Percentiles rank a stretch among this genome's conserved stretches.
phyloP scores from a whole-genome alignment of 495 filamentous ascomycete species.

The Jackrogersella minutella region DNA sequence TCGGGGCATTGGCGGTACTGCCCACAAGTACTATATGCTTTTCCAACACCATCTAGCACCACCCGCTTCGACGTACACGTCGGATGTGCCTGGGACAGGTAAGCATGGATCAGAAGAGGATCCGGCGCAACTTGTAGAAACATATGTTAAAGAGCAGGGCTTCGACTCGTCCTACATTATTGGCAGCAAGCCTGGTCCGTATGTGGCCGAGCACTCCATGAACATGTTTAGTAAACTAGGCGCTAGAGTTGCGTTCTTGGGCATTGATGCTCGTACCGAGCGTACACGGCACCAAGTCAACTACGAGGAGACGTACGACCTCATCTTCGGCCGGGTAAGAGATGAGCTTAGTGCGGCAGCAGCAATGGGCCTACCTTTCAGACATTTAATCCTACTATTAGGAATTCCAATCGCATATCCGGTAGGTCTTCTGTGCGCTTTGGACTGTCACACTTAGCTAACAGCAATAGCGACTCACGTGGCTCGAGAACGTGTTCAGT shows the following conservation, averaged over 20 bases:
- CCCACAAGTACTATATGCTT: constrained; percentile 90
- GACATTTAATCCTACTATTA: constrained; percentile 84
- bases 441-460: background rate
- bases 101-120: constrained; percentile 62
- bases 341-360: constrained; percentile 67
- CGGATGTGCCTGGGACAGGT: constrained; percentile 47
- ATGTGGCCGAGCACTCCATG: constrained; percentile 80
- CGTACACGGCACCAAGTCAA: constrained; percentile 92
- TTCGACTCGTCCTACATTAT: constrained; percentile 80
- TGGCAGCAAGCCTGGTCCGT: constrained; percentile 75
- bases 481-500: constrained; percentile 87
- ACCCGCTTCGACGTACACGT: constrained; percentile 82
- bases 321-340: constrained; percentile 75
- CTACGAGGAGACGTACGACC: constrained; percentile 86
- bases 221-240: constrained; percentile 87
- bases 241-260: constrained; percentile 81
- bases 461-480: constrained; percentile 72
- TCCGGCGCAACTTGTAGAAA: constrained; percentile 70
- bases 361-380: constrained; percentile 63
- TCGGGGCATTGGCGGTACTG: constrained; percentile 85
- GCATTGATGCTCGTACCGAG: constrained; percentile 90
- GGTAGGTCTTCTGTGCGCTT: constrained; percentile 41
- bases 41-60: constrained; percentile 94
- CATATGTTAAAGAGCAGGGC: constrained; percentile 68
- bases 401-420: constrained; percentile 96